Base-by-base conservation (phyloP, 129 eudicot species). In the Rutidosis leptorrhynchoides region DNA sequence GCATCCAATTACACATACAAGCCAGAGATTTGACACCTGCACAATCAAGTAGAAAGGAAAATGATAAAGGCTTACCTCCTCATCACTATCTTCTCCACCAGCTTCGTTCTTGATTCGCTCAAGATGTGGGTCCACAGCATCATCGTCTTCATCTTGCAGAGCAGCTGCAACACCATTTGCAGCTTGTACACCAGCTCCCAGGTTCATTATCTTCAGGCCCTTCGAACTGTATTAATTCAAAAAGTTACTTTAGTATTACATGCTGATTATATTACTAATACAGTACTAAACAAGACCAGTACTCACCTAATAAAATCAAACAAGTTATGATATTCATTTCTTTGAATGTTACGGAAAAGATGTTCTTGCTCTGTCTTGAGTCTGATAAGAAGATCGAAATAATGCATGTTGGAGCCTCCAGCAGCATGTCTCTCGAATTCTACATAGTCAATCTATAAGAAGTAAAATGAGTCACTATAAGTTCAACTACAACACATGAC, bases 331-430 rank as follows among this genome's bases (percentile, higher is more conserved):
- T 92, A 92, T 75, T 92, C 98, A 75, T 78, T 92, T 83, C 98
- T 92, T 87, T 92, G 98, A 40, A 92, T 88, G 76, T 92, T 92
- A 19, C 98, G 89, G 79, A 92, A 92, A 20, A 92, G 91, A 78
- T 92, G 98, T 73, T 92, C 98, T 75, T 88, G 96, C 70, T 92
- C 98, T 62, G 95, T 83, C 80, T 88, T 92, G 53, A 92, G 87
- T 67, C 84, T 85, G 45, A 92, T 74, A 40, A 85, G 85, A 75
- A 92, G 90, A 74, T 92, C 98, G 66, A 92, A 92, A 81, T 92
- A 92, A 66, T 92, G 98, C 98, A 92, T 92, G 74, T 88, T 92
- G 51, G 98, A 83, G 19, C 96, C 96, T 58, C 96, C 98, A 76
- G 96, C 98, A 73, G 85, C 87, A 78, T 92, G 96, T 78, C 98